phyloP scores from a whole-genome alignment of 495 filamentous ascomycete genomes.

The Penicillium verhagenii region DNA sequence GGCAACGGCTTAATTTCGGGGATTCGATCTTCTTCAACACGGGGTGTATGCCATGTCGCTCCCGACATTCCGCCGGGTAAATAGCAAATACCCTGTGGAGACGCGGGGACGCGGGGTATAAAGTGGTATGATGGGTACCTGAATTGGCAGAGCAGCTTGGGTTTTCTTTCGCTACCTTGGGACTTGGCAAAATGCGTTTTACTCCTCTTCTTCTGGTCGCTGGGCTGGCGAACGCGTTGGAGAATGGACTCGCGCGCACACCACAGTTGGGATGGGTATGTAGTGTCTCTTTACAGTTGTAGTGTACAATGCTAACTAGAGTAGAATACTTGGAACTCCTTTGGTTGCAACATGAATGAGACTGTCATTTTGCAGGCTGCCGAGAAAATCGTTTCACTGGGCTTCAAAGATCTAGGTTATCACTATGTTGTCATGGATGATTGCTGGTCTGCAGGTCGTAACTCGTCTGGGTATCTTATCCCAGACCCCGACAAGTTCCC shows the following conservation, averaged over 20 bases:
- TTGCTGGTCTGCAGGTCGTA: constrained; percentile 45
- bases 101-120: constrained; percentile 14
- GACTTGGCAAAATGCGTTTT: constrained; percentile 5
- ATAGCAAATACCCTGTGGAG: constrained; percentile 1
- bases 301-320: not conserved
- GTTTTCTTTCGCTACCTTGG: no score
- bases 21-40: not conserved
- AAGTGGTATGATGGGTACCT: not conserved
- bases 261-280: constrained; percentile 44
- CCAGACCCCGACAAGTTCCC: constrained; percentile 43
- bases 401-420: constrained; percentile 54
- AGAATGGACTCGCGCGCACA: constrained; percentile 43
- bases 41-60: not conserved
- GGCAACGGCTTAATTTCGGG: constrained; percentile 11
- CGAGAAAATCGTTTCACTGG: constrained; percentile 46
- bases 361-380: constrained; percentile 47
- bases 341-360: constrained; percentile 51
- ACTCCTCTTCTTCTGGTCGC: constrained; percentile 11
- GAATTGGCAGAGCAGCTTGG: not conserved
- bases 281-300: not conserved
- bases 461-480: constrained; percentile 36
- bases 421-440: constrained; percentile 58
- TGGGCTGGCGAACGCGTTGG: constrained; percentile 19
- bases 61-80: constrained; percentile 2
- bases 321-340: constrained; percentile 55